Conservation (phyloP, 495 filamentous ascomycete species). For the Arthonia radiata region DNA sequence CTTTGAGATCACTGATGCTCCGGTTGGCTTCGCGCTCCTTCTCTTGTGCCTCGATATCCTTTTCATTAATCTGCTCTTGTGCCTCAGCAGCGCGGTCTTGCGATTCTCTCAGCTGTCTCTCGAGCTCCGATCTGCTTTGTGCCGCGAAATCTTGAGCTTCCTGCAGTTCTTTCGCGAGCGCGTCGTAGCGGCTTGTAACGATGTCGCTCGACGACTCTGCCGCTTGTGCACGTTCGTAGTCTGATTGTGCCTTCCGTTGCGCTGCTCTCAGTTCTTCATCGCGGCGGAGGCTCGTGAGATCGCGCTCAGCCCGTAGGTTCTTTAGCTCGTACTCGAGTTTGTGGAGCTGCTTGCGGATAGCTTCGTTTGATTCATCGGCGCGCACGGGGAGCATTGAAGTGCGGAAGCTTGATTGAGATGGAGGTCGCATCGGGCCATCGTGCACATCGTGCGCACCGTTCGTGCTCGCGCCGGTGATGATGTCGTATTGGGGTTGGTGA, state of each 20-base stretch:
- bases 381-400: no score
- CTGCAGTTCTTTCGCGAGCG: slow-evolving; percentile 43
- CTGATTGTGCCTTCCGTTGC: slow-evolving; percentile 50
- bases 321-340: slow-evolving; percentile 47
- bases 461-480: slow-evolving; percentile 30
- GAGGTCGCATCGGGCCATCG: no score
- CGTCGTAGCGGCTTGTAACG: slow-evolving; percentile 44
- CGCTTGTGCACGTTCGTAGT: slow-evolving; percentile 56
- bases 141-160: slow-evolving; percentile 37
- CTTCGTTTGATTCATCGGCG: no score
- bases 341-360: slow-evolving; percentile 40
- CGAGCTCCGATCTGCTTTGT: slow-evolving; percentile 42
- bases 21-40: slow-evolving; percentile 46
- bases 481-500: slow-evolving; percentile 36
- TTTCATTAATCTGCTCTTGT: slow-evolving; percentile 58
- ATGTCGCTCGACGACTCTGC: slow-evolving; percentile 44
- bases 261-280: slow-evolving; percentile 62
- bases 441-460: no score
- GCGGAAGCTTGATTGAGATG: no score
- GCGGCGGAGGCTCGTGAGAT: slow-evolving; percentile 45
- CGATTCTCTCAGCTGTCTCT: slow-evolving; percentile 41
- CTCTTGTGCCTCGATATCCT: slow-evolving; percentile 40
- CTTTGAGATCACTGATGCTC: slow-evolving; percentile 42
- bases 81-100: slow-evolving; percentile 47
- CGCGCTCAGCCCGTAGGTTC: slow-evolving; percentile 61